Evolutionary conservation across 768 basidiomycete species (phyloP).

Genomic region (Rhodotorula babjevae): DNA sequence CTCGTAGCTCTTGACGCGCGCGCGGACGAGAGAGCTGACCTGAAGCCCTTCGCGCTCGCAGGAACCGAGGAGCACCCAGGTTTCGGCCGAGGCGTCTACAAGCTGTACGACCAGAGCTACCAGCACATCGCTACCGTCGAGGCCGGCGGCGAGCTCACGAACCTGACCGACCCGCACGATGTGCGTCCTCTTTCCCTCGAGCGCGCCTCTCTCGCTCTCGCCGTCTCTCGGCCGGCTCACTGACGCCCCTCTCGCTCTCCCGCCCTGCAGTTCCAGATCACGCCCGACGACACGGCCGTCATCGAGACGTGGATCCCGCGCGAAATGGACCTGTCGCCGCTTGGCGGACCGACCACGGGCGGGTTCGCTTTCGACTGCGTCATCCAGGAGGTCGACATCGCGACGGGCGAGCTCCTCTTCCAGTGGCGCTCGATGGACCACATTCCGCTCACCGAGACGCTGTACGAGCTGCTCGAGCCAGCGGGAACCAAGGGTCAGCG

Average conservation of each 20-base stretch:
- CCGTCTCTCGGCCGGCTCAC: no score
- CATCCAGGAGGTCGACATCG: constrained; percentile 42
- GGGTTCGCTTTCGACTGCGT: constrained; percentile 38
- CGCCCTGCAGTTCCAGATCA: constrained; percentile 33
- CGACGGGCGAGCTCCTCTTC: constrained; percentile 40
- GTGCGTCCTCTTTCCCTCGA: not conserved
- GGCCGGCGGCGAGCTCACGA: not conserved
- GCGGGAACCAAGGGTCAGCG: not conserved
- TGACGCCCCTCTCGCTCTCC: no score
- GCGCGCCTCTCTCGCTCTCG: no score
- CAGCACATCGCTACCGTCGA: not conserved
- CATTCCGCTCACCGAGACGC: constrained; percentile 37
- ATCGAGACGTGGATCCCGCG: constrained; percentile 26
- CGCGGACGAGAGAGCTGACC: not conserved
- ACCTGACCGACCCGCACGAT: constrained; percentile 1
- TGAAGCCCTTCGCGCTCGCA: not conserved
- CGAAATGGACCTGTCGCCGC: constrained; percentile 35
- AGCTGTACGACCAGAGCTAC: constrained; percentile 8
- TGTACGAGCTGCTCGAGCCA: constrained; percentile 3
- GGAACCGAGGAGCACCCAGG: not conserved
- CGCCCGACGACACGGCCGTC: constrained; percentile 42
- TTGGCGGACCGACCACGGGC: constrained; percentile 7
- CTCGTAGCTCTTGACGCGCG: no score
- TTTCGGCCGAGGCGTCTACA: not conserved
- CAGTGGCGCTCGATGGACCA: constrained; percentile 43